Base-by-base conservation (phyloP, 306 rosid species). In the Sesbania bispinosa region DNA sequence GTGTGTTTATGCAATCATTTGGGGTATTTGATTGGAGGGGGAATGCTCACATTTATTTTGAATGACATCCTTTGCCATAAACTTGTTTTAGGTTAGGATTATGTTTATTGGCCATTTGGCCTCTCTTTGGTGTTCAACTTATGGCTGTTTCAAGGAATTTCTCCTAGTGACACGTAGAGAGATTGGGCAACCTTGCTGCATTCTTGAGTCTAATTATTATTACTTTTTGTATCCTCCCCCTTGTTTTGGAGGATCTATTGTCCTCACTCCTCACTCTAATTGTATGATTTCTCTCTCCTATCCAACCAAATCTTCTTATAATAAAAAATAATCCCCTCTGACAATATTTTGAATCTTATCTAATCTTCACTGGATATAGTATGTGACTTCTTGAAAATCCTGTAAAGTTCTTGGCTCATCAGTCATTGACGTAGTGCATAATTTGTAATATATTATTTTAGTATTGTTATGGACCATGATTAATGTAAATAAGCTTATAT, bases 141-240 rank as follows among this genome's bases (percentile, higher is more conserved):
- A 59, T 43, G 48, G n/a, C 69, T 72, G 15, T 46, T 72, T 55
- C 66, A 70, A 24, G 43, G 21, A 41, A 5, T 26, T 27, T 54
- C 70, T 59, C 24, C 29, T 21, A 19, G 8, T 21, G 21, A 30
- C 53, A 10, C 33, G 60, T 23, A 5, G 54, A 45, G 5, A 59
- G 69, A 62, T 11, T 51, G 71, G 46, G 43, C 64, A 74, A 35
- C 33, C 71, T 62, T 74, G 50, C 63, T 35, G n/a, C 53, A 59
- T 35, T 73, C 23, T 50, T 4, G 15, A 62, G 54, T 36, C 15
- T 51, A 26, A 43, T 47, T 33, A 7, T 23, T 63, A 42, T 20
- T 13, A 7, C 0, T 19, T 10, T 35, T 19, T 19, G 2, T 1
- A 0, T 1, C 42, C 1, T 32, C 5, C 59, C 53, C 19, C 45